These are phyloP conservation scores for Backusella macrospora DNA, from an alignment of 192 early-diverging fungal genomes.

Conservation along the genomic window DNA sequence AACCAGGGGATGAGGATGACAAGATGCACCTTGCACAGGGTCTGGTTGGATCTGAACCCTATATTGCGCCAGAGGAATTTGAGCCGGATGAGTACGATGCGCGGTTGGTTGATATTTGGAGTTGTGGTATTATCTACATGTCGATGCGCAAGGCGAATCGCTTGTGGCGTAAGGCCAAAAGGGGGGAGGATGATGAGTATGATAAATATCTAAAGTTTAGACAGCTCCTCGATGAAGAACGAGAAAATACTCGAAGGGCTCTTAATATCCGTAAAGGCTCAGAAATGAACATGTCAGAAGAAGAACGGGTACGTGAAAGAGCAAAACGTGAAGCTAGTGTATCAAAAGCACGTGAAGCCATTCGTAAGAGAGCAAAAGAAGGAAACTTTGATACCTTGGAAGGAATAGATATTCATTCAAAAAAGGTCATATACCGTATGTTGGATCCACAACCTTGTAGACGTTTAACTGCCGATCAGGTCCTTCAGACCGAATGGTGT, in stretches of 20 bases:
- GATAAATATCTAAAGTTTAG: slow-evolving; percentile 22
- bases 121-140: slow-evolving; percentile 77
- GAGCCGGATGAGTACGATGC: slow-evolving; percentile 84
- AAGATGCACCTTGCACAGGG: slow-evolving; percentile 82
- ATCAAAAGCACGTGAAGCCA: slow-evolving; percentile 11
- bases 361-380: slow-evolving; percentile 19
- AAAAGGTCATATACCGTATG: slow-evolving; percentile 28
- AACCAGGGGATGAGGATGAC: slow-evolving; percentile 43
- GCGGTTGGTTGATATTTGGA: slow-evolving; percentile 89
- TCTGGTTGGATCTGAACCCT: slow-evolving; percentile 89
- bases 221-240: slow-evolving; percentile 18
- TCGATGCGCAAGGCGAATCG: slow-evolving; percentile 16
- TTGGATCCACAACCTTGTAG: slow-evolving; percentile 19
- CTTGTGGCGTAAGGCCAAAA: slow-evolving; percentile 27
- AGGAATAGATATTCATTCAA: slow-evolving; percentile 9
- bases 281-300: slow-evolving; percentile 14
- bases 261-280: slow-evolving; percentile 18
- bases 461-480: slow-evolving; percentile 5
- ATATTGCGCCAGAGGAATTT: slow-evolving; percentile 94
- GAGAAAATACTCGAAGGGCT: slow-evolving; percentile 8
- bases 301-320: slow-evolving; percentile 20
- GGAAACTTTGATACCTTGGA: slow-evolving; percentile 26
- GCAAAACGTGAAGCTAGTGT: slow-evolving; percentile 19
- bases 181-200: slow-evolving; percentile 11
- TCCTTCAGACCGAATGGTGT: slow-evolving; percentile 28